Base-by-base conservation (phyloP, 23 red algal genomes). In the Agarophyton chilense region DNA sequence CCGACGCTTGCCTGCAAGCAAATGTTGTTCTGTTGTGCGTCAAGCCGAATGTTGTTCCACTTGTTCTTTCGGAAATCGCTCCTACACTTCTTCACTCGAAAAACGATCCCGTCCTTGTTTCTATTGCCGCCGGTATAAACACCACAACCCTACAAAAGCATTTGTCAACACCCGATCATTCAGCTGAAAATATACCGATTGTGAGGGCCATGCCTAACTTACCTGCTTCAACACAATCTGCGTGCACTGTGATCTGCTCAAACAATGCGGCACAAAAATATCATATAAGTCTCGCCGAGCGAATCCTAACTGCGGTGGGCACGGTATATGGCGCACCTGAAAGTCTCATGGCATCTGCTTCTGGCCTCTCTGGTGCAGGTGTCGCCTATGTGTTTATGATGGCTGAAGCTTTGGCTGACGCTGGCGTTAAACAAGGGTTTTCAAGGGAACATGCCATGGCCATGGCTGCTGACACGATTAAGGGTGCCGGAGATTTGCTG, bases 201-300 rank as follows among this genome's bases (percentile, higher is more conserved):
- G 50, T 96, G 11, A 61, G 94, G 5, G 79, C 82, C 46, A 96
- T 96, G 94, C 94, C 94, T 21, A 96, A 96, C 58, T 73, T 89
- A 5, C 81, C 89, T 28, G 81, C 83, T 21, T 45, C 62, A 29
- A 62, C 75, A 51, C 78, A 80, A 39, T 57, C 72, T 29, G 79
- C 77, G 14, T 79, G 72, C 31, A 93, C 84, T 0, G 88, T 49
- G n/a, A 52, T 96, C 41, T 92, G 88, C 65, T 24, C 45, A 4
- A 87, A 87, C 57, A n/a, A 26, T 16, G 39, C 18, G 34, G 89
- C 88, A 11, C 52, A 70, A 60, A n/a, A 52, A 47, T 39, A 47
- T 24, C 82, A 92, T 58, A 33, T 93, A 22, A 71, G 24, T 31
- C 38, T 34, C 25, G 81, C 90, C 1, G 49, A 64, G 49, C 51